Evolutionary conservation across 2,329 filamentous ascomycete genomes (phyloP).

Genomic region (Colletotrichum falcatum): DNA sequence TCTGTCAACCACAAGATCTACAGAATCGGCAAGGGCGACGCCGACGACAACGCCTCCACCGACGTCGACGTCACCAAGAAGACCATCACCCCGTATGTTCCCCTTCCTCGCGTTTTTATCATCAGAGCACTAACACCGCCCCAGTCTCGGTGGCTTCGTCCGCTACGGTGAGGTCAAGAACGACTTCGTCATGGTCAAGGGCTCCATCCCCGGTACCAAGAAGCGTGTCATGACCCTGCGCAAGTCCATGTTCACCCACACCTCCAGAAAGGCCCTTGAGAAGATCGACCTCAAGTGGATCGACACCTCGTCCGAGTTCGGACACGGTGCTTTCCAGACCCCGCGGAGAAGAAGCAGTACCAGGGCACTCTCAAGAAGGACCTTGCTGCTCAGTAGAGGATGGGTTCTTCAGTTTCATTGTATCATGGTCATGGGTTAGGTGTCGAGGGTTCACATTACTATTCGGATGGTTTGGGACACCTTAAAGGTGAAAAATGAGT

Average conservation of each 20-base stretch:
- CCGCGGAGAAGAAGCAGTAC: conserved; percentile 97
- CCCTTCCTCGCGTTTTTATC: neutral
- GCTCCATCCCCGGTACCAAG: conserved; percentile 97
- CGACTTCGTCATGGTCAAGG: conserved; percentile 98
- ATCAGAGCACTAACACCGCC: conserved; percentile 49
- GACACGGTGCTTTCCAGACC: conserved; percentile 99
- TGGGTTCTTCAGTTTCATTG: conserved; percentile 53
- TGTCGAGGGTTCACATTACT: conserved; percentile 59
- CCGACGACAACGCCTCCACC: conserved; percentile 93
- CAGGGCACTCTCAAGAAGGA: conserved; percentile 99
- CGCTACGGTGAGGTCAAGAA: conserved; percentile 99
- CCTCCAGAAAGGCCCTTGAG: conserved; percentile 93
- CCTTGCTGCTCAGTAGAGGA: conserved; percentile 61
- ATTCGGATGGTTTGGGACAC: conserved; percentile 42
- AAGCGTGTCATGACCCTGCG: conserved; percentile 99
- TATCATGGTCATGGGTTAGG: conserved; percentile 64
- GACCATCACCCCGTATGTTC: conserved; percentile 97
- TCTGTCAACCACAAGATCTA: conserved; percentile 99
- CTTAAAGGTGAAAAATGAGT: conserved; percentile 41
- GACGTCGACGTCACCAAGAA: conserved; percentile 99
- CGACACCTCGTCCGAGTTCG: conserved; percentile 99
- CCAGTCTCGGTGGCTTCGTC: conserved; percentile 97
- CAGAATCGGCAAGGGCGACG: conserved; percentile 93
- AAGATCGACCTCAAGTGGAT: conserved; percentile 99
- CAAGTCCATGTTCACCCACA: conserved; percentile 99